Conservation (phyloP, 2,329 filamentous ascomycete genomes). For the Epichloe uncinata region DNA sequence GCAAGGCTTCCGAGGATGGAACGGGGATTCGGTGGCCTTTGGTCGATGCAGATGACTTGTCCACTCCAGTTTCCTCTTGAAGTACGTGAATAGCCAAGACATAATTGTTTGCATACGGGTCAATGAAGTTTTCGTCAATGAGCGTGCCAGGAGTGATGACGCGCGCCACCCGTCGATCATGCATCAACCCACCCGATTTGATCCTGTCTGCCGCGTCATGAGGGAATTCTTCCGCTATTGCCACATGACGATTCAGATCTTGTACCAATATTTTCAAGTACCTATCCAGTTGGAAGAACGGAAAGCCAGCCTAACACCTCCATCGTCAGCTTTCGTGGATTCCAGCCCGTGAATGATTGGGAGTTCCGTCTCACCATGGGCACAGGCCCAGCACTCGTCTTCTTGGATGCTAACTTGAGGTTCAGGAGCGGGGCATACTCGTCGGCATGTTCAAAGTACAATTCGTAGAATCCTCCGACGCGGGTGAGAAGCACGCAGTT, state of each 20-base stretch:
- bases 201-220: constrained; percentile 56
- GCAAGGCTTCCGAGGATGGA: constrained; percentile 9
- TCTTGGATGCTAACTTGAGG: constrained; percentile 73
- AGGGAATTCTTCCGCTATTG: constrained; percentile 84
- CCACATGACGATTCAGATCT: constrained; percentile 81
- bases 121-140: constrained; percentile 96
- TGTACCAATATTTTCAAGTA: constrained; percentile 89
- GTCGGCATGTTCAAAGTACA: constrained; percentile 93
- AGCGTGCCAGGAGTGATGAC: constrained; percentile 90
- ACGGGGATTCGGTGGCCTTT: constrained; percentile 2
- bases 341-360: neutral
- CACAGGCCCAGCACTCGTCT: constrained; percentile 64
- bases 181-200: constrained; percentile 66
- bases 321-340: constrained; percentile 1
- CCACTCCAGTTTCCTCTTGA: neutral
- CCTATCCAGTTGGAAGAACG: constrained; percentile 81
- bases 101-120: constrained; percentile 88
- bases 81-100: constrained; percentile 62
- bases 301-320: constrained; percentile 63
- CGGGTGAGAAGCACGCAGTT: constrained; percentile 86
- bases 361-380: constrained; percentile 53
- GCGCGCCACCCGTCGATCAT: constrained; percentile 71
- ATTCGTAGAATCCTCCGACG: constrained; percentile 92
- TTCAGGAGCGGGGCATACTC: constrained; percentile 77
- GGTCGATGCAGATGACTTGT: neutral